Percentiles rank a stretch among this genome's conserved stretches.
phyloP scores from a whole-genome alignment of 352 stramenopile species.

The Pseudoperonospora humuli region DNA sequence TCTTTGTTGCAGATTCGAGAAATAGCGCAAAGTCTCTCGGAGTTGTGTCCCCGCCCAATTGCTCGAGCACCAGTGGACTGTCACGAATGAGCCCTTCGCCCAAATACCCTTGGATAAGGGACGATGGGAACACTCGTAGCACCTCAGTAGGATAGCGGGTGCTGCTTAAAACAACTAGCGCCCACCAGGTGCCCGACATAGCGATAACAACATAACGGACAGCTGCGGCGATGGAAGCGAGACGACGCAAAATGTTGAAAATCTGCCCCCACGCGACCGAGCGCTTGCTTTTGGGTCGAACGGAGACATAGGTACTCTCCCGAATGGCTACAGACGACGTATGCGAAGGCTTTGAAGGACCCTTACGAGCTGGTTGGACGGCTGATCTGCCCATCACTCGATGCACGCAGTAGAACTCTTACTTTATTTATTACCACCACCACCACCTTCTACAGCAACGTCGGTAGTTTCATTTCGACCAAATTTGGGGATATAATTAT shows the following conservation, averaged over 20 bases:
- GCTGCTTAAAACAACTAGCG: slow-evolving; percentile 14
- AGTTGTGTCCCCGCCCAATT: slow-evolving; percentile 20
- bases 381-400: too few species aligned
- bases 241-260: slow-evolving; percentile 18
- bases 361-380: not conserved
- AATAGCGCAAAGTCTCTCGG: too few species aligned
- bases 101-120: slow-evolving; percentile 24
- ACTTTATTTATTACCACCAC: too few species aligned
- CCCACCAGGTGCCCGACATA: slow-evolving; percentile 17
- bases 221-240: slow-evolving; percentile 23
- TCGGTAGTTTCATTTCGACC: not conserved
- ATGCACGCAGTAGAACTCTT: too few species aligned
- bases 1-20: slow-evolving; percentile 6
- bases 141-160: slow-evolving; percentile 10
- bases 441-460: not conserved
- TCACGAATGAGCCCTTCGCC: slow-evolving; percentile 25
- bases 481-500: too few species aligned
- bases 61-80: slow-evolving; percentile 23
- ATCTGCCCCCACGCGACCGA: slow-evolving; percentile 1
- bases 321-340: slow-evolving; percentile 1
- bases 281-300: slow-evolving; percentile 3
- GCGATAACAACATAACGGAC: slow-evolving; percentile 27
- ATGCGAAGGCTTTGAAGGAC: slow-evolving; percentile 1
- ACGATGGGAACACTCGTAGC: slow-evolving; percentile 6
- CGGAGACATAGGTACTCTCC: slow-evolving; percentile 10